Evolutionary conservation across 768 basidiomycete genomes (phyloP).

Genomic region (Lactarius pseudohatsudake): DNA sequence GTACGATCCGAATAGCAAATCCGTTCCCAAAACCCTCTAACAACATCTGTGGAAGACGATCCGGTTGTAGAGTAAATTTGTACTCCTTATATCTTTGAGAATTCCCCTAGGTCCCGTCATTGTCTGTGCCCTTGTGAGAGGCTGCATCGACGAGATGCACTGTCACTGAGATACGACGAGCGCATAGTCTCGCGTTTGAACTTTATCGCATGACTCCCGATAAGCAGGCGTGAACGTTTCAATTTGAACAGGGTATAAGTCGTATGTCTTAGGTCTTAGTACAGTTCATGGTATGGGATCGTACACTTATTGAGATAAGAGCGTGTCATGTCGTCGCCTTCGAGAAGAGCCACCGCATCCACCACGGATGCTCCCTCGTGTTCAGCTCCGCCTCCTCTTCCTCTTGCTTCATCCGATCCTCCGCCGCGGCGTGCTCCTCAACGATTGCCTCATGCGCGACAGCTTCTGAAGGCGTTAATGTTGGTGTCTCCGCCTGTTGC

Average conservation of each 20-base stretch:
- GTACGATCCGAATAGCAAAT: not conserved
- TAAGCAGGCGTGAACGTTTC: not conserved
- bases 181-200: not conserved
- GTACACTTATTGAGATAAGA: not conserved
- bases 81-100: not conserved
- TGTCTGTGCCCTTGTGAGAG: not conserved
- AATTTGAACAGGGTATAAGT: not conserved
- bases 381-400: slow-evolving; percentile 47
- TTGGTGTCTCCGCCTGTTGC: not conserved
- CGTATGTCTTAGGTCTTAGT: not conserved
- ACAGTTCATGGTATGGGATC: not conserved
- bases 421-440: slow-evolving; percentile 61
- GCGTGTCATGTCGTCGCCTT: slow-evolving; percentile 28
- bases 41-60: not conserved
- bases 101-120: not conserved
- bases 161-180: not conserved
- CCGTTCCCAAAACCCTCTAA: not conserved
- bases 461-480: slow-evolving; percentile 51
- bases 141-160: not conserved
- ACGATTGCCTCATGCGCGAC: slow-evolving; percentile 67
- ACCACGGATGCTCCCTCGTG: slow-evolving; percentile 51
- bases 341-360: slow-evolving; percentile 67
- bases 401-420: slow-evolving; percentile 55
- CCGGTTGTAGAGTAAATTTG: not conserved
- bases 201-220: not conserved